A percentile compares a stretch with the other conserved stretches of the same genome.
Evolutionary conservation across 768 basidiomycete genomes (phyloP).

Genomic region (Symmetrospora coprosmae): DNA sequence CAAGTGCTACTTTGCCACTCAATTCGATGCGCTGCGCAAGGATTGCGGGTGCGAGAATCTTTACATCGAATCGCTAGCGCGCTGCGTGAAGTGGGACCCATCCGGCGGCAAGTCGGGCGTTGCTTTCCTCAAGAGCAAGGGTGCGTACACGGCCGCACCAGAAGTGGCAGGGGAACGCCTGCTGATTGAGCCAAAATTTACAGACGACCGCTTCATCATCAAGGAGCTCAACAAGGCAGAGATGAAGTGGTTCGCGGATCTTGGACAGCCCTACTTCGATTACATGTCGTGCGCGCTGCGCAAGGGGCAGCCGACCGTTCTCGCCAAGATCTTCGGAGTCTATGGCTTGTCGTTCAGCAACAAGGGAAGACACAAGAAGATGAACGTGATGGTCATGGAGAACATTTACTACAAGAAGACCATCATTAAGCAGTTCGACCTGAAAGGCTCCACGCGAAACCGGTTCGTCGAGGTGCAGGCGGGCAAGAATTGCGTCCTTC

Average conservation of each 20-base stretch:
- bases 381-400: slow-evolving; percentile 97
- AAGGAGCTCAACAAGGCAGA: slow-evolving; percentile 87
- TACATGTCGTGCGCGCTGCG: slow-evolving; percentile 92
- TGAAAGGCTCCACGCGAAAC: slow-evolving; percentile 91
- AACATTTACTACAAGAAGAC: slow-evolving; percentile 85
- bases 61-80: slow-evolving; percentile 79
- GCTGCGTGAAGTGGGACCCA: slow-evolving; percentile 92
- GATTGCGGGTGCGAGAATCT: slow-evolving; percentile 88
- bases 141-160: slow-evolving; percentile 39
- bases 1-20: slow-evolving; percentile 78
- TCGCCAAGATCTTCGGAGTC: slow-evolving; percentile 94
- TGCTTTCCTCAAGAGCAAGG: slow-evolving; percentile 87
- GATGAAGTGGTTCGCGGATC: slow-evolving; percentile 85
- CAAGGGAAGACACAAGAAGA: slow-evolving; percentile 63
- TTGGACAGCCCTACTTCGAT: slow-evolving; percentile 93
- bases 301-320: slow-evolving; percentile 78
- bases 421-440: slow-evolving; percentile 84
- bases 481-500: slow-evolving; percentile 63
- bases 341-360: slow-evolving; percentile 86
- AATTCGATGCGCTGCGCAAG: slow-evolving; percentile 81
- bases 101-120: slow-evolving; percentile 93
- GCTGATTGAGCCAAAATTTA: slow-evolving; percentile 5
- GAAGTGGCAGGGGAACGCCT: neutral
- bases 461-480: slow-evolving; percentile 83
- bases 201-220: slow-evolving; percentile 96